phyloP scores from a whole-genome alignment of 495 filamentous ascomycete genomes.

The Sordaria brevicollis region DNA sequence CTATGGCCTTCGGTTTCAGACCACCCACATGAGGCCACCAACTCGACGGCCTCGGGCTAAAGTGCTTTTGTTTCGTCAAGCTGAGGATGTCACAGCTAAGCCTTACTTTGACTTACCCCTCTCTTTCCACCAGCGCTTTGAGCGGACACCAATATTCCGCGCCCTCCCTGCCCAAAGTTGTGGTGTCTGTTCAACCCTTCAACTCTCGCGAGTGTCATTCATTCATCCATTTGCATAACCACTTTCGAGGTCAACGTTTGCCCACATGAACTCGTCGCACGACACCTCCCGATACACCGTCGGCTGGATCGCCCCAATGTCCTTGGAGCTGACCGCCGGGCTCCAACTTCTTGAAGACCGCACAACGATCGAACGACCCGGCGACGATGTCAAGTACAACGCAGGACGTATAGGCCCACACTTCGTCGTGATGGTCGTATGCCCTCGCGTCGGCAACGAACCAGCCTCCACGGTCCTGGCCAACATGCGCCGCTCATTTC shows the following conservation, averaged over 20 bases:
- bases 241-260: background rate
- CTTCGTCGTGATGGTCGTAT: background rate
- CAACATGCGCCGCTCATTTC: conserved; percentile 29
- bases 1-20: background rate
- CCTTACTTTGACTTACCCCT: too few relatives aligned
- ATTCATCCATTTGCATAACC: background rate
- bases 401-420: background rate
- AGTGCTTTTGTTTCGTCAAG: background rate
- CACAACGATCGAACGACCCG: background rate
- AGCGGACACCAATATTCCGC: too few relatives aligned
- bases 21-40: background rate
- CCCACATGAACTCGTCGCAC: background rate
- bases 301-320: conserved; percentile 41
- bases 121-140: too few relatives aligned
- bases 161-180: too few relatives aligned
- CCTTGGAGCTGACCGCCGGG: conserved; percentile 34
- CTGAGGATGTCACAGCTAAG: background rate
- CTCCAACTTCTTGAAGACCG: conserved; percentile 32
- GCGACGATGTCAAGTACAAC: background rate
- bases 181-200: too few relatives aligned
- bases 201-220: background rate
- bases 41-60: background rate
- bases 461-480: conserved; percentile 19
- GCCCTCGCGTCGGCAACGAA: background rate
- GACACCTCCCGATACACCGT: conserved; percentile 25